Conservation (phyloP, 208 protist species). For the Eutreptiella sp. region DNA sequence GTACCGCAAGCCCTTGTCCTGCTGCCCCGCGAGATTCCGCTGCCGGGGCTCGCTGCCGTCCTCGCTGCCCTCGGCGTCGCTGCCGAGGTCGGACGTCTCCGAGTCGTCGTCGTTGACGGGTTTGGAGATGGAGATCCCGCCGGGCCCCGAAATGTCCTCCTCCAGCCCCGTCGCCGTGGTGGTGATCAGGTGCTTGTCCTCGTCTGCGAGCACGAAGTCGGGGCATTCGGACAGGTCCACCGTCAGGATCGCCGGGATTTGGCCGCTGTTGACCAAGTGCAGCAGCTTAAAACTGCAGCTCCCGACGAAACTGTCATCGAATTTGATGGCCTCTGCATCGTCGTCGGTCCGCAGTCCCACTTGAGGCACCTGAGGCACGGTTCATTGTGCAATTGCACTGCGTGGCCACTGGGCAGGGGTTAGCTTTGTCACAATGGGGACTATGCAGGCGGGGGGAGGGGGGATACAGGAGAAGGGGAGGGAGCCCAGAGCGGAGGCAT, state of each 20-base stretch:
- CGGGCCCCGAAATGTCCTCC: not conserved
- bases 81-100: not conserved
- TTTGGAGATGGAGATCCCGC: slow-evolving; percentile 2
- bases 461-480: too few relatives aligned
- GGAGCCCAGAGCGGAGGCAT: too few relatives aligned
- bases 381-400: too few relatives aligned
- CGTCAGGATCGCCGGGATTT: slow-evolving; percentile 64
- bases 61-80: not conserved
- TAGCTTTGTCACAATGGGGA: too few relatives aligned
- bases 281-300: slow-evolving; percentile 45
- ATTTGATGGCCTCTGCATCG: slow-evolving; percentile 68
- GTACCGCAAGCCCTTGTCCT: slow-evolving; percentile 25
- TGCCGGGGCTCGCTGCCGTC: not conserved
- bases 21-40: not conserved
- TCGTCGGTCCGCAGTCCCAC: too few relatives aligned
- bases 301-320: slow-evolving; percentile 72
- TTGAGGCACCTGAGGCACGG: slow-evolving; percentile 22
- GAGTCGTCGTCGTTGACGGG: slow-evolving; percentile 6
- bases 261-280: slow-evolving; percentile 60
- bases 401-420: too few relatives aligned
- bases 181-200: slow-evolving; percentile 16
- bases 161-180: slow-evolving; percentile 25
- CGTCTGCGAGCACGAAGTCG: slow-evolving; percentile 34
- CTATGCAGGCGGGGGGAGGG: too few relatives aligned
- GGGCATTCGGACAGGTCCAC: slow-evolving; percentile 55